Base-by-base conservation (phyloP, 2,329 filamentous ascomycete species). In the Pyrenophora seminiperda region DNA sequence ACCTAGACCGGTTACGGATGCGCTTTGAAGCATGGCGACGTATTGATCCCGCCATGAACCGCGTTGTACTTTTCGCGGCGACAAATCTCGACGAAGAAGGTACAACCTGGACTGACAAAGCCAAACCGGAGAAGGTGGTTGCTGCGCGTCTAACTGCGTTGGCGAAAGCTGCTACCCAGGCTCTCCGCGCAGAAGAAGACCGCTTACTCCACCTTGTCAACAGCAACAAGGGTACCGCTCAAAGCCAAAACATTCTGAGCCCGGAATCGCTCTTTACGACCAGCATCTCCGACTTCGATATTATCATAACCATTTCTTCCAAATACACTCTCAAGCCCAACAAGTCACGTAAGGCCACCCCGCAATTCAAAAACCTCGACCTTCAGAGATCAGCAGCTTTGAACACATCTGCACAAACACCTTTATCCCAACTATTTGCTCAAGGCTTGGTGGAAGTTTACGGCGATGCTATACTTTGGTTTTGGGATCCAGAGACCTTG, bases 11-110 rank as follows among this genome's bases (percentile, higher is more conserved):
- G 2, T 85, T 94, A 56, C 81, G 80, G 30, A 89, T 86, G 3
- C 85, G 88, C 15, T 87, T 97, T 50, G 84, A 90, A 54, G 86
- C 88, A 11, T 96, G 91, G 90, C 83, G 94, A 50, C 90, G 88
- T 58, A 86, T 94, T 45, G 94, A 99, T 65, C 91, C 92, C 1
- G 85, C 82, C 44, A 89, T 97, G 86, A 96, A 94, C 73, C 86
- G 85, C 54, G 83, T 90, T 2, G 86, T 88, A 14, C 76, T 97
- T 31, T 89, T 97, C 65, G 88, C 88, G 3, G 91, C 91, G 2
- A 91, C 90, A 0, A 88, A 89, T 44, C 77, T 89, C 56, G 91
- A 97, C 62, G 75, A 77, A 4, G 88, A 88, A 29, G 94, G 94
- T 3, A 84, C 87, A 7, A 88, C 87, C 0, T 97, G 91, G 81